Evolutionary conservation across 441 rosid genomes (phyloP), one percentile per base, ranked within the genome.

Genomic region (Syzygium malaccense): DNA sequence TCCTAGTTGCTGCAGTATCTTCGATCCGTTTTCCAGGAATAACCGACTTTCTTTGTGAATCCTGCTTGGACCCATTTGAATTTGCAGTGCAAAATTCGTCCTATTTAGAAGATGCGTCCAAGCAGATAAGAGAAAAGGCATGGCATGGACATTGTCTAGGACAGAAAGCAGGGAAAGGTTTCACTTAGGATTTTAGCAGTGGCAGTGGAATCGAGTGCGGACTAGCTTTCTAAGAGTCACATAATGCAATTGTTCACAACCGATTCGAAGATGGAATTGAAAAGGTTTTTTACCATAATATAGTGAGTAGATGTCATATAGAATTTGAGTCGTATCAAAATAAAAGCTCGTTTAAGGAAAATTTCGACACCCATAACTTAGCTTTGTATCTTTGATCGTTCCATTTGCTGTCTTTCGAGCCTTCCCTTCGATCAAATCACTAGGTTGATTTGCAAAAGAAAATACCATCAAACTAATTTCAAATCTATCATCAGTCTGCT

Each of bases 1-100:
- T 94, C 71, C 91, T 88, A 80, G 85, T 75, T 2, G 95, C 97
- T 2, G 95, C 94, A 8, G 71, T 57, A 37, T 94, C 91, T 85
- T 91, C 91, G 12, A 87, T 55, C 19, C 89, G 80, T 18, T 84
- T 78, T 87, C 56, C 71, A 45, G 86, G 86, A 53, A 57, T 68
- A 14, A 17, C 84, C 14, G 91, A 66, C 18, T 90, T 91, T 55
- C 30, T 60, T 1, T 87, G 88, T 48, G 86, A 54, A 51, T 49
- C 86, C 85, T 33, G 90, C 51, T 89, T 88, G 60, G 86, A 85
- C 54, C 87, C 92, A 84, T 92, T 91, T 49, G 91, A 60, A 71
- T 92, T 92, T 86, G 91, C 92, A 64, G 88, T 28, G 30, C 89
- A 18, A 28, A 92, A 92, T n/a, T 90, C 89, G 28, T 86, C 91